Base-by-base conservation (phyloP, 2,329 filamentous ascomycete species). In the Alternaria metachromatica region DNA sequence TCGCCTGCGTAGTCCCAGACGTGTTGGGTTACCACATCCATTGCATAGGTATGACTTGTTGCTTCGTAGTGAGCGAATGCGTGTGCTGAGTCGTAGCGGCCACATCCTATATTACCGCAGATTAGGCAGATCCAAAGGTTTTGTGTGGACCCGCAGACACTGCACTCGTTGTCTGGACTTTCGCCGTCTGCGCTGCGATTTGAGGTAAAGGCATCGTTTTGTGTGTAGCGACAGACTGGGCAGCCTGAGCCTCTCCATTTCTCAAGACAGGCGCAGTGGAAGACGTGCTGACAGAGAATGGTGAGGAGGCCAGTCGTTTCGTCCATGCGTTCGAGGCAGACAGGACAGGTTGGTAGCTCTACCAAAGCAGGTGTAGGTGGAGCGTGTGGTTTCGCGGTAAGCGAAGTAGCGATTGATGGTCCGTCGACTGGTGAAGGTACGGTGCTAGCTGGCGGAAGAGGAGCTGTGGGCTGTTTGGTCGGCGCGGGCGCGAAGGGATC, bases 1-100 rank as follows among this genome's bases (percentile, higher is more conserved):
- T 99, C 96, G 5, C 93, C 94, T 0, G 92, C 93, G 69, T 99
- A 99, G 80, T 99, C 96, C 96, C 96, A 99, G 1, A 99, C 94
- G 72, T 97, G 91, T 78, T 99, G 95, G 1, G 94, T 97, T 65
- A 91, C 89, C 41, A 98, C 88, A 78, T 99, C 96, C 78, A 99
- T 92, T 25, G 94, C 92, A 77, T 97, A 99, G 67, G 92, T 92
- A 80, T 99, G 96, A 5, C 89, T 89, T 4, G 93, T 96, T 59
- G 92, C 87, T 80, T 96, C 94, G 88, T 93, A 97, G 80, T 97
- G 94, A 12, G 92, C 91, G 78, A 97, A 97, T 33, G 95, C 94
- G 74, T 98, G 94, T 0, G 94, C 96, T 26, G 91, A 89, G 79
- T 97, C 96, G 78, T 99, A 99, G 28, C 96, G 89, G 1, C 96